Base-by-base conservation (phyloP, 2,329 filamentous ascomycete genomes). In the Curvularia sp. region DNA sequence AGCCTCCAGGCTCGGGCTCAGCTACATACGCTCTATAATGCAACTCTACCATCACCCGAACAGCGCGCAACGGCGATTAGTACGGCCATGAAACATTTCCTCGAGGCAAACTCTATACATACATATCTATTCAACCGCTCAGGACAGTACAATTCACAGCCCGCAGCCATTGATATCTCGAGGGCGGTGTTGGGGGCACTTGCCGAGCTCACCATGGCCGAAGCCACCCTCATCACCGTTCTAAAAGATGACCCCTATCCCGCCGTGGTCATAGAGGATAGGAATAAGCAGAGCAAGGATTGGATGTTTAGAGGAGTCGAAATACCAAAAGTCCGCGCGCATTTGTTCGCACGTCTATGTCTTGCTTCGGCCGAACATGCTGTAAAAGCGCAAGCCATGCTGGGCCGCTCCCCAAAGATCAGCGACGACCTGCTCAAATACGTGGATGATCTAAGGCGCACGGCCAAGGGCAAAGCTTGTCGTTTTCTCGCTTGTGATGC, bases 261-360 rank as follows among this genome's bases (percentile, higher is more conserved):
- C 1, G 88, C 90, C 1, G 86, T 89, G 6, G 89, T 96, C 2
- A 88, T 92, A 0, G 91, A 96, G 69, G 87, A 89, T 56, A 85
- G 93, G 48, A 96, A 96, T 72, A 86, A 89, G 53, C 88, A 89
- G 66, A 92, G 93, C 75, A 92, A 86, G 61, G 94, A 98, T 66
- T 99, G 94, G 94, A 98, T 98, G 93, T 96, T 95, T 76, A 92
- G 90, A 69, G 86, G 92, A 0, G 92, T 94, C 0, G 88, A 92
- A 50, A 91, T 97, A 49, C 90, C 93, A 30, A 93, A 94, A 73
- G 93, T 97, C 18, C 88, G 94, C 47, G 92, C 92, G 8, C 89
- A 96, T 70, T 83, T 99, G 1, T 96, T 96, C 72, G 93, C 93
- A 1, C 85, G 94, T 0, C 82, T 98, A 7, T 98, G 93, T 74